Conservation (phyloP, 768 basidiomycete genomes). For the Hygrocybe coccinea region DNA sequence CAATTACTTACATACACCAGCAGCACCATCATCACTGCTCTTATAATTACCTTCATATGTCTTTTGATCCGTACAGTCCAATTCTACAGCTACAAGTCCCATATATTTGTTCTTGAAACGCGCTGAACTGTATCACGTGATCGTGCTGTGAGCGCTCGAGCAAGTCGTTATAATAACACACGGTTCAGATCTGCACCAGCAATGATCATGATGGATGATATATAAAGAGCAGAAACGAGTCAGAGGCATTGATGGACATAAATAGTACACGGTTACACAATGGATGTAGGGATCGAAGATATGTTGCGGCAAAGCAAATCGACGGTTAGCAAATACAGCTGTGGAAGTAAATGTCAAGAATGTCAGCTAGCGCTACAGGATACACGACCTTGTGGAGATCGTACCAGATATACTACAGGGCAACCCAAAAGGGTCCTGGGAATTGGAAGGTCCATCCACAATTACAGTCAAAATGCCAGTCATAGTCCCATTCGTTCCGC, state of each 20-base stretch:
- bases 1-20: too few relatives aligned
- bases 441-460: background rate
- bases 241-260: too few relatives aligned
- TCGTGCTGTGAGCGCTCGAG: too few relatives aligned
- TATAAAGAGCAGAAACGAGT: too few relatives aligned
- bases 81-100: background rate
- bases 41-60: too few relatives aligned
- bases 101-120: background rate
- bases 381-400: background rate
- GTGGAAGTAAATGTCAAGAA: background rate
- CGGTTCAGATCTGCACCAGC: too few relatives aligned
- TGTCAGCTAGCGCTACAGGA: background rate
- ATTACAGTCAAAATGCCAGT: background rate
- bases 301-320: background rate
- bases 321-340: background rate
- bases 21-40: too few relatives aligned
- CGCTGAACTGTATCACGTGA: background rate
- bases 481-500: slow-evolving; percentile 79
- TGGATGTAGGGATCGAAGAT: background rate
- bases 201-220: too few relatives aligned
- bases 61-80: background rate
- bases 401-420: background rate
- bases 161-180: too few relatives aligned
- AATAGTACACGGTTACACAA: too few relatives aligned
- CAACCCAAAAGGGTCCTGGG: background rate